A percentile compares a stretch with the other conserved stretches of the same genome.
These are phyloP conservation scores for Porogramme epimiltina DNA, from an alignment of 1,284 basidiomycete genomes.

Conservation along the genomic window DNA sequence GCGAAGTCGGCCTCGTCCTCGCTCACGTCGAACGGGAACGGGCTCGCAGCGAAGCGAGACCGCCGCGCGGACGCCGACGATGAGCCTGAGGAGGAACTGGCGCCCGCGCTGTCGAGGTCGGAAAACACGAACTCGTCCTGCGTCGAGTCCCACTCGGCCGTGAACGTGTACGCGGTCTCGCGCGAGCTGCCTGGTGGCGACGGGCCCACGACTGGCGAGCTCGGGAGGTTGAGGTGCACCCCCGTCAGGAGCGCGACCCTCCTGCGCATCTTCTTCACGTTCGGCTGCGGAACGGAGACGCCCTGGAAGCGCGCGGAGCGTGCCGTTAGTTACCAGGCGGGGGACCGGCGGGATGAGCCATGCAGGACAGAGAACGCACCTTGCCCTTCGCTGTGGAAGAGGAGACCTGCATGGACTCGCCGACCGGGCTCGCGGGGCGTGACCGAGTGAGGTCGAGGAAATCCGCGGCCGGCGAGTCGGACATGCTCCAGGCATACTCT, in stretches of 20 bases:
- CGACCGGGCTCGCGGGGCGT: conserved; percentile 8
- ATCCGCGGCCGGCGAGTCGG: conserved; percentile 26
- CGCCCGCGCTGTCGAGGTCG: conserved; percentile 21
- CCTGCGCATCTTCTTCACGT: conserved; percentile 34
- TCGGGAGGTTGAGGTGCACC: conserved; percentile 29
- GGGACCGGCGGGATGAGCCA: neutral
- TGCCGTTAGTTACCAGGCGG: neutral
- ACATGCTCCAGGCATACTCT: conserved; percentile 35
- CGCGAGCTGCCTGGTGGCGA: conserved; percentile 24
- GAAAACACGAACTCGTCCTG: conserved; percentile 32
- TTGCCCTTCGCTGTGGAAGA: conserved; percentile 11
- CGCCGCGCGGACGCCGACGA: conserved; percentile 16
- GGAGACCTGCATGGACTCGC: conserved; percentile 2
- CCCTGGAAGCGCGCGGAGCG: neutral
- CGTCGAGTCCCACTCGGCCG: conserved; percentile 33
- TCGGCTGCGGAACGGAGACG: conserved; percentile 20
- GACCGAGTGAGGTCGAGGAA: conserved; percentile 18
- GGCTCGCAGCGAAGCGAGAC: conserved; percentile 17
- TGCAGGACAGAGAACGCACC: conserved; percentile 7
- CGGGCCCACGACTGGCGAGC: conserved; percentile 23
- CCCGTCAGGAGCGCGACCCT: conserved; percentile 29
- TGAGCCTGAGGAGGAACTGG: conserved; percentile 2
- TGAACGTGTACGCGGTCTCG: conserved; percentile 32
- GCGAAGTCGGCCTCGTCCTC: conserved; percentile 26
- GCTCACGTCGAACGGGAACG: conserved; percentile 30